Base-by-base conservation (phyloP, 1,139 yeast species). In the Yamadazyma diospyri region DNA sequence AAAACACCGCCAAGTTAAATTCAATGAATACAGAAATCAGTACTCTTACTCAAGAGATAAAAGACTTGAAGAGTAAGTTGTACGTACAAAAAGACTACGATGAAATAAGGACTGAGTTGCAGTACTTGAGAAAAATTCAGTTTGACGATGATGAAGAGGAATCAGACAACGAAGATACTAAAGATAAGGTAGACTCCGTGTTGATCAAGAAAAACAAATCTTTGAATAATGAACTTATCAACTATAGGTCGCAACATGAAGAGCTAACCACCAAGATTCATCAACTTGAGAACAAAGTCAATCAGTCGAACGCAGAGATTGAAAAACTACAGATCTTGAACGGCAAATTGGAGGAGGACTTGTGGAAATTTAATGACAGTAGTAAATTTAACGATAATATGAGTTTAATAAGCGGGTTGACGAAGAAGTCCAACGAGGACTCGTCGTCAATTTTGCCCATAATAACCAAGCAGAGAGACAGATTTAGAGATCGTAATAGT, bases 391-490 rank as follows among this genome's bases (percentile, higher is more conserved):
- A 61, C 38, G 95, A 84, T 40, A 75, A 84, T 12, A 76, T 81
- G 64, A 78, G 87, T 51, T 63, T 81, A 66, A 70, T 80, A 23
- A 81, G 89, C 2, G 78, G 81, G 8, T 63, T 72, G 25, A 65
- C 55, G 35, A 64, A 58, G 23, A 38, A 35, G 32, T 11, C 45
- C 5, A 29, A 31, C 27, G 51, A 33, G 10, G 46, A 50, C 10
- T 62, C 72, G 26, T 53, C 65, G 5, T 72, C 87, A 0, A 81
- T 92, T 25, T 61, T 92, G 29, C 95, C 95, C 1, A 87, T 92
- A 33, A 78, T 92, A 20, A 88, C 97, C 15, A 89, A 92, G 50
- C 98, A 92, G 60, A 76, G 98, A 55, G 97, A 92, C 55, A 68
- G 97, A 42, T 88, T 89, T 66, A 77, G 94, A 47, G 75, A 77